These are phyloP conservation scores for Wickerhamomyces tratensis DNA, from an alignment of 805 yeast genomes.

Conservation along the genomic window DNA sequence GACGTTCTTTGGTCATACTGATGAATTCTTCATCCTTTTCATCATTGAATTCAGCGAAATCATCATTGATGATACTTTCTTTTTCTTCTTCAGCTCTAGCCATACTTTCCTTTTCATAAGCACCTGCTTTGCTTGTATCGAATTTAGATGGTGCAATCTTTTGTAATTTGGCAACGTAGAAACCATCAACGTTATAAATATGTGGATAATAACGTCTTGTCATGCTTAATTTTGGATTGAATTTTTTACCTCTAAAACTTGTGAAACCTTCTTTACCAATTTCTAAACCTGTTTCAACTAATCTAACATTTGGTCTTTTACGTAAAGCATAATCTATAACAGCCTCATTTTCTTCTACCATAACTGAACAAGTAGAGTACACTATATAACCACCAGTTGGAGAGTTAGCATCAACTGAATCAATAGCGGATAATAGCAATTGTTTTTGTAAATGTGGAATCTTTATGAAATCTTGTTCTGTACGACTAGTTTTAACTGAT, in stretches of 20 bases:
- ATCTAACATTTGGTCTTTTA: slow-evolving; percentile 91
- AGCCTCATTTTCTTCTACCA: slow-evolving; percentile 96
- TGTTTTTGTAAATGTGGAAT: slow-evolving; percentile 96
- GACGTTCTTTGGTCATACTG: slow-evolving; percentile 55
- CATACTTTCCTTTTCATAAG: slow-evolving; percentile 70
- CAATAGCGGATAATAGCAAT: slow-evolving; percentile 87
- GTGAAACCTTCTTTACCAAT: slow-evolving; percentile 97
- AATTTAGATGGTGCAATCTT: slow-evolving; percentile 82
- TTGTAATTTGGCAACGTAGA: slow-evolving; percentile 93
- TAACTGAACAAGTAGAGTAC: slow-evolving; percentile 96
- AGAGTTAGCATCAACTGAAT: slow-evolving; percentile 90
- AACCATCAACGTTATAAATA: slow-evolving; percentile 97
- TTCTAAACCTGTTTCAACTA: slow-evolving; percentile 84
- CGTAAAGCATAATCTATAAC: slow-evolving; percentile 97
- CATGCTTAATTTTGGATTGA: slow-evolving; percentile 63
- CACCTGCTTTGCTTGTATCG: slow-evolving; percentile 80
- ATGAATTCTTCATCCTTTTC: slow-evolving; percentile 69
- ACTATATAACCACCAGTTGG: slow-evolving; percentile 90
- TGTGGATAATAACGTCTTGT: slow-evolving; percentile 98
- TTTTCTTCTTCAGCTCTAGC: slow-evolving; percentile 79
- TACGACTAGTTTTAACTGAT: slow-evolving; percentile 84
- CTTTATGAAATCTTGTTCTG: slow-evolving; percentile 93
- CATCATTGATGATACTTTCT: slow-evolving; percentile 67
- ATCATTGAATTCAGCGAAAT: slow-evolving; percentile 75
- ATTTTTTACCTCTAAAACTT: slow-evolving; percentile 85